Base-by-base conservation (phyloP, 2,329 filamentous ascomycete species). In the Penicillium janthinellum region DNA sequence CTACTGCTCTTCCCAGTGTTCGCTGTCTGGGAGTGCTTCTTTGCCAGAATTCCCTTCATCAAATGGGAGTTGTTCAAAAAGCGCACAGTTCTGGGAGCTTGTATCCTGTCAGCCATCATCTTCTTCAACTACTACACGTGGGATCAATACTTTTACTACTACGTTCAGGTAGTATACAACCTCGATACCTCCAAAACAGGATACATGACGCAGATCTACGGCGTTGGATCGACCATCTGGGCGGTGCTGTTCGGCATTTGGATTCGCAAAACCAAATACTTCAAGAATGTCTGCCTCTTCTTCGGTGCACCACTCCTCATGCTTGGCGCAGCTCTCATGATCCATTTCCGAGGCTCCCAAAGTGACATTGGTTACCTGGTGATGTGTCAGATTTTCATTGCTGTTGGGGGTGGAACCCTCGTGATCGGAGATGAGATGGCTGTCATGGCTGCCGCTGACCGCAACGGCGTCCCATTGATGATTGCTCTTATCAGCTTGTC, bases 341-440 rank as follows among this genome's bases (percentile, higher is more conserved):
- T 86, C 59, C 71, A 82, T 45, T 85, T 85, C 75, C 81, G 83
- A 14, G 76, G 79, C 51, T 77, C 81, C 5, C 72, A 78, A 45
- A 72, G 77, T 11, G 71, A 77, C 42, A 77, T 85, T 28, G 75
- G 79, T 37, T 84, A 81, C 71, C 68, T 85, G 11, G 71, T 84
- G 58, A 81, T 84, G 78, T 82, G 80, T 59, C 83, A 85, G 66
- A 79, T 85, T 59, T 78, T 85, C 65, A 81, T 84, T 56, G 82
- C 83, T 20, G 75, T 84, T 59, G 78, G 78, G 12, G 83, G 83
- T 22, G 80, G 80, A 50, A 82, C 81, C 31, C 76, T 85, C 8
- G 79, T 85, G 44, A 79, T 85, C 63, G 78, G 79, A 57, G 75
- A 83, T 63, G 81, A 88, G 61, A 81, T 88, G 61, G 83, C 84